phyloP scores from a whole-genome alignment of 352 stramenopile genomes.

The Globisporangium emineosum region DNA sequence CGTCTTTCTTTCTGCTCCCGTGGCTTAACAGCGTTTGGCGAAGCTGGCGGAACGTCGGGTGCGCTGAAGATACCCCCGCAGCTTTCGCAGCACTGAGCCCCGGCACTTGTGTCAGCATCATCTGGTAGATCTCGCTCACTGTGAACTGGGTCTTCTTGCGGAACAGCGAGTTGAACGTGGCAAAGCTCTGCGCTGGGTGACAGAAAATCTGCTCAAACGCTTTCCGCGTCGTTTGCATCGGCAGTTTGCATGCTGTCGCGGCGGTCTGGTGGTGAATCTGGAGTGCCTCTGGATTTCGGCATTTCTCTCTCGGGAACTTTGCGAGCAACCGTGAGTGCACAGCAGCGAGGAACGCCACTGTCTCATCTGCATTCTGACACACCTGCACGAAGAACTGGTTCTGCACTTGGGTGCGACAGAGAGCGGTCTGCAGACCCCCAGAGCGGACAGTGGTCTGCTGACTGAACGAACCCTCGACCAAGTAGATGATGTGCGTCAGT shows the following conservation, averaged over 20 bases:
- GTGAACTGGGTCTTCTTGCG: constrained; percentile 75
- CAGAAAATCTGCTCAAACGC: constrained; percentile 42
- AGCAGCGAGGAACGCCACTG: constrained; percentile 62
- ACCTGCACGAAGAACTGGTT: constrained; percentile 84
- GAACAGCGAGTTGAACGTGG: constrained; percentile 70
- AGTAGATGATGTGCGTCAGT: constrained; percentile 78
- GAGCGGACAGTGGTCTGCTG: constrained; percentile 67
- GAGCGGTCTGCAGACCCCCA: constrained; percentile 58
- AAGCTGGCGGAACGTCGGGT: constrained; percentile 55
- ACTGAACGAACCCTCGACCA: constrained; percentile 77
- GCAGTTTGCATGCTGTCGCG: constrained; percentile 7
- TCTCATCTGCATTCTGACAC: constrained; percentile 74
- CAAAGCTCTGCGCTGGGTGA: constrained; percentile 40
- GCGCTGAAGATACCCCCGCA: constrained; percentile 33
- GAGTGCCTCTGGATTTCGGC: constrained; percentile 32
- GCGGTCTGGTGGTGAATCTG: not conserved
- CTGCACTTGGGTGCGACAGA: constrained; percentile 78
- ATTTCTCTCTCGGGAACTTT: constrained; percentile 40
- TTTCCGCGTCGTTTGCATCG: constrained; percentile 5
- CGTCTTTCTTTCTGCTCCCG: constrained; percentile 10
- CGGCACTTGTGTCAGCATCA: constrained; percentile 80
- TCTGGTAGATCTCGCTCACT: constrained; percentile 71
- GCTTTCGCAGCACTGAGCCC: constrained; percentile 58
- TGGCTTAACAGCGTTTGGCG: constrained; percentile 25
- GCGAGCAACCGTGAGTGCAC: constrained; percentile 63